A percentile compares a stretch with the other conserved stretches of the same genome.
Conservation (phyloP, 371 early-diverging fungal species). For the Rhizomucor miehei region DNA sequence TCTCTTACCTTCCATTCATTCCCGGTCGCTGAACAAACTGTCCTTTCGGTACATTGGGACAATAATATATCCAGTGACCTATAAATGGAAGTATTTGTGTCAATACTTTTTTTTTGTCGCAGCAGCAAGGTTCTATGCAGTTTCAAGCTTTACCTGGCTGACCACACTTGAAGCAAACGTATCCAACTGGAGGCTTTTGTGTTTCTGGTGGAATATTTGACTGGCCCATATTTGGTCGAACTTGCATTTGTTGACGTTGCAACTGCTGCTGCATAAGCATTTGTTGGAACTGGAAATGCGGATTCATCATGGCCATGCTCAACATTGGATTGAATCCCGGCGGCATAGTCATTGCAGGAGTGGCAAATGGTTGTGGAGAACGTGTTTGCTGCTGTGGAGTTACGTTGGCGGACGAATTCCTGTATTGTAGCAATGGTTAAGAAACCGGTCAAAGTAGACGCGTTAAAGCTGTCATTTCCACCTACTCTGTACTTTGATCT, state of each 20-base stretch:
- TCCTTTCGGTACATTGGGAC: constrained; percentile 50
- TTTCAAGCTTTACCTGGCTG: constrained; percentile 32
- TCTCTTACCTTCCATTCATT: constrained; percentile 25
- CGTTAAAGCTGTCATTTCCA: background rate
- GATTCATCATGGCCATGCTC: constrained; percentile 41
- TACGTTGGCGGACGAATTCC: background rate
- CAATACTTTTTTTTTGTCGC: too few species aligned
- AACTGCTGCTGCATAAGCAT: constrained; percentile 39
- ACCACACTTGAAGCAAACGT: constrained; percentile 50
- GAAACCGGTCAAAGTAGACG: background rate
- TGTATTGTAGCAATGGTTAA: background rate
- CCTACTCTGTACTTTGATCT: constrained; percentile 21
- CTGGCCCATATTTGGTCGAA: constrained; percentile 19
- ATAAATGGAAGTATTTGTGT: background rate
- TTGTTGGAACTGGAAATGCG: constrained; percentile 37
- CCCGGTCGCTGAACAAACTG: constrained; percentile 39
- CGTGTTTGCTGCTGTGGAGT: constrained; percentile 11
- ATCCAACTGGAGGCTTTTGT: constrained; percentile 47
- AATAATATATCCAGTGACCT: constrained; percentile 57
- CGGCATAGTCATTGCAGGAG: constrained; percentile 5
- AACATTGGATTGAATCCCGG: constrained; percentile 32
- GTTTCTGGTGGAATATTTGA: constrained; percentile 43
- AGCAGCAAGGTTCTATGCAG: background rate
- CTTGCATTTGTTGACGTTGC: constrained; percentile 34
- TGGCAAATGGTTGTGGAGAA: constrained; percentile 18